Conservation (phyloP, 225 moss, liverwort and hornwort genomes). For the Pseudisothecium myosuroides region DNA sequence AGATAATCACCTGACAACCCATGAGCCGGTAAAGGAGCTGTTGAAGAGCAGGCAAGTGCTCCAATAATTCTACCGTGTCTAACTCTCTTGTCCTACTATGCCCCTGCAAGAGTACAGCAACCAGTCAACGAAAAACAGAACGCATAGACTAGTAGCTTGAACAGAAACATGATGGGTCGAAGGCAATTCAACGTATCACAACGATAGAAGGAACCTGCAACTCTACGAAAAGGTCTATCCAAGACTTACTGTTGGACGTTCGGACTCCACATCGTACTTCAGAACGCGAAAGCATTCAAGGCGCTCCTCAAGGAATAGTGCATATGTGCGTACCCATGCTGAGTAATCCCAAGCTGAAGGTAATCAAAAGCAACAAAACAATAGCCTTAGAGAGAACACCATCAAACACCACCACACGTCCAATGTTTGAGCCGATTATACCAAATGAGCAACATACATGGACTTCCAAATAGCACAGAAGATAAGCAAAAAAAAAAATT, state of each 20-base stretch:
- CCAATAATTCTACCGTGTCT: slow-evolving; percentile 80
- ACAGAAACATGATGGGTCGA: neutral
- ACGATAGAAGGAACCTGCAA: neutral
- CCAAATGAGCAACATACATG: neutral
- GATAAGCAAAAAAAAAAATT: neutral
- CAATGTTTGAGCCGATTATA: neutral
- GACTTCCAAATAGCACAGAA: neutral
- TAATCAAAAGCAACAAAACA: neutral
- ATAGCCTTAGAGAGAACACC: neutral
- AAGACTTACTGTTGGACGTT: slow-evolving; percentile 74
- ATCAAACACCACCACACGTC: neutral
- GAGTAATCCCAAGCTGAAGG: slow-evolving; percentile 95
- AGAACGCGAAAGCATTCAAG: slow-evolving; percentile 90
- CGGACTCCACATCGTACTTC: slow-evolving; percentile 95
- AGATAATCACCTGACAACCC: slow-evolving; percentile 67
- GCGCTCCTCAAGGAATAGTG: slow-evolving; percentile 91
- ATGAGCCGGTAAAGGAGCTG: slow-evolving; percentile 88
- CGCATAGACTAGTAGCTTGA: neutral
- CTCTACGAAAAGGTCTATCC: neutral
- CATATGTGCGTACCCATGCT: slow-evolving; percentile 96
- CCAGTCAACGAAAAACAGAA: neutral
- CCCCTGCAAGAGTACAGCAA: slow-evolving; percentile 39
- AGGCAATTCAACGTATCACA: neutral
- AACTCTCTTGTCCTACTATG: slow-evolving; percentile 95
- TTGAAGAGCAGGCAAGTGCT: slow-evolving; percentile 93